These are phyloP conservation scores for Prototheca stagnorum DNA, from an alignment of 163 green algal species.

Conservation along the genomic window DNA sequence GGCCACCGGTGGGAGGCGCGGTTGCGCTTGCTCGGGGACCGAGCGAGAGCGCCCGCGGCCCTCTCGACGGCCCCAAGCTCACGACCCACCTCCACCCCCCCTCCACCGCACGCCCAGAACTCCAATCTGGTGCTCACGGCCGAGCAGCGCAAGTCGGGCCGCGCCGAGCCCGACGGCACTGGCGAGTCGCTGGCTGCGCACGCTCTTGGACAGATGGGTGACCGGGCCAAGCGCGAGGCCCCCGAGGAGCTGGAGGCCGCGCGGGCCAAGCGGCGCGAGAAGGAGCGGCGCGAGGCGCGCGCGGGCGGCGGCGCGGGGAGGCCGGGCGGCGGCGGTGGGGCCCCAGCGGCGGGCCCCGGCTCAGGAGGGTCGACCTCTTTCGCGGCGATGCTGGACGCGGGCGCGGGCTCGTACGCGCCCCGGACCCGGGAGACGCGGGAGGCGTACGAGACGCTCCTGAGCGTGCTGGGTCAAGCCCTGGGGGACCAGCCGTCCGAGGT, in stretches of 20 bases:
- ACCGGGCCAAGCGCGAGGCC: slow-evolving; percentile 32
- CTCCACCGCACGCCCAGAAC: slow-evolving; percentile 47
- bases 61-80: too few species aligned
- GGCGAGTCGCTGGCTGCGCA: slow-evolving; percentile 67
- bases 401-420: slow-evolving; percentile 61
- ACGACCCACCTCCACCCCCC: neutral
- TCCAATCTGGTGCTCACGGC: slow-evolving; percentile 87
- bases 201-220: slow-evolving; percentile 67
- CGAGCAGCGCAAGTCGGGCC: slow-evolving; percentile 53
- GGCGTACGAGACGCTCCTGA: slow-evolving; percentile 83
- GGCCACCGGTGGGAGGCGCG: too few species aligned
- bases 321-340: neutral
- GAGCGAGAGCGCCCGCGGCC: too few species aligned
- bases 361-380: too few species aligned
- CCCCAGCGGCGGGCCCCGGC: neutral
- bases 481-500: slow-evolving; percentile 89
- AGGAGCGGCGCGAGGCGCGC: slow-evolving; percentile 1
- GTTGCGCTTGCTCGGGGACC: too few species aligned
- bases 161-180: slow-evolving; percentile 76
- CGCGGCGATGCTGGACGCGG: slow-evolving; percentile 54
- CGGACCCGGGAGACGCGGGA: slow-evolving; percentile 71
- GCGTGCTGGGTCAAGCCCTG: slow-evolving; percentile 62
- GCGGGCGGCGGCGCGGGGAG: slow-evolving; percentile 4
- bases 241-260: slow-evolving; percentile 3
- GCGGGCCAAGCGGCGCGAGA: slow-evolving; percentile 12